Evolutionary conservation across 257 asterid species (phyloP), one percentile per base, ranked within the genome.

Genomic region (Lycium ferocissimum): DNA sequence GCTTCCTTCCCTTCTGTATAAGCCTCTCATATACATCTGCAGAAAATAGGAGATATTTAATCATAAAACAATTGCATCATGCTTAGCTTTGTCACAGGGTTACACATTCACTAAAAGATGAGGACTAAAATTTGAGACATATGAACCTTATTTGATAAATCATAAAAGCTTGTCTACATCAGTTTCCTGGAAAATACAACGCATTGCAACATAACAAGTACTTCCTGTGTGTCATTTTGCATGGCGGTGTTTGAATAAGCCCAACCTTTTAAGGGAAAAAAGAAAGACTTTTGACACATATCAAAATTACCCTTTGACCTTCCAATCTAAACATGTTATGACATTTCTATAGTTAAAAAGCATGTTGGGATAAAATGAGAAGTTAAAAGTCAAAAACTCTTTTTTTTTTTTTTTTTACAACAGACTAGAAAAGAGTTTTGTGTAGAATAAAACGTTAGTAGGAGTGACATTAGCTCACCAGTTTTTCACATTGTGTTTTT

Each of bases 11-110:
- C 83, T 91, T 91, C 91, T 88, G 95, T 79, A 92, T 79, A 85
- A 94, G 92, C 91, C 98, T 92, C 87, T 95, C 98, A 73, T 93
- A 95, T 73, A 94, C 96, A 93, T 95, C 98, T 94, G 81, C 47
- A 0, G 13, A 69, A 69, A 17, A 15, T 0, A 38, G 14, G 0
- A 14, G 8, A 38, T 1, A 38, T 69, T 69, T 69, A 1, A 69
- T 15, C 53, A 38, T 69, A 63, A 22, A 63, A 22, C 10, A 22
- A 22, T 63, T 63, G 15, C 7, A 11, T 15, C 53, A 8, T 37
- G 78, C 51, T 69, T 67, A 67, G 45, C 49, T 35, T 67, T 35
- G 22, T 67, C n/a, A 37, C 22, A 14, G 37, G 14, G 76, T 35
- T 67, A 14, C 13, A 67, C 3, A 67, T 66, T 35, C 75, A 67